Evolutionary conservation across 2,329 filamentous ascomycete genomes (phyloP).

Genomic region (Monosporascus sp.): DNA sequence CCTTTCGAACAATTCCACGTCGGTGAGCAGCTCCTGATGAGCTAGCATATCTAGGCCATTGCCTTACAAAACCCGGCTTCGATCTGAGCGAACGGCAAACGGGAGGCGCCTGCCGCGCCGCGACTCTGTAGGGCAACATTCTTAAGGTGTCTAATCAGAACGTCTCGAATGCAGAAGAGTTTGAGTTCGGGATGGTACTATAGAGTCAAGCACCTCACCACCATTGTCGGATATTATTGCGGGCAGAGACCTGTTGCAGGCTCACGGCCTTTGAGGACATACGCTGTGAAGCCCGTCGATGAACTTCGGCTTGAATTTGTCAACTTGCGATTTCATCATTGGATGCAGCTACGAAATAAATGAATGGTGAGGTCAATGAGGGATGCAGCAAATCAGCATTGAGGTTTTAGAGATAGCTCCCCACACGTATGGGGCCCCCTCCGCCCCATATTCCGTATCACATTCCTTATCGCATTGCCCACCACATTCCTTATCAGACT

Average conservation of each 20-base stretch:
- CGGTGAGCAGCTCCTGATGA: conserved; percentile 7
- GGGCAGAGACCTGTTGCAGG: neutral
- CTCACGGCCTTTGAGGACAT: no score
- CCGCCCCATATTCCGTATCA: no score
- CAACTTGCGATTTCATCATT: no score
- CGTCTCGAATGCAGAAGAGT: neutral
- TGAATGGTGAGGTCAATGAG: neutral
- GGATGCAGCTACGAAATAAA: neutral
- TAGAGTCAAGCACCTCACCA: neutral
- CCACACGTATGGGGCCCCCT: no score
- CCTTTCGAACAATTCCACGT: conserved; percentile 11
- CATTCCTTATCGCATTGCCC: no score
- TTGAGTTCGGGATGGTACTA: neutral
- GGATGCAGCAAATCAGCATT: neutral
- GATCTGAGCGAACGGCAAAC: conserved; percentile 9
- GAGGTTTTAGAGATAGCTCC: neutral
- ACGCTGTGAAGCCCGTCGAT: no score
- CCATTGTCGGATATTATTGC: neutral
- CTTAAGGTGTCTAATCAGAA: neutral
- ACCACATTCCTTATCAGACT: no score
- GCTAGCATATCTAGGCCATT: conserved; percentile 15
- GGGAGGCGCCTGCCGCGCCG: conserved; percentile 14
- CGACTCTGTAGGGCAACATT: conserved; percentile 14
- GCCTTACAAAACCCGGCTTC: conserved; percentile 2
- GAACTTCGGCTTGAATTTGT: no score